These are phyloP conservation scores for Fraxinus anomala DNA, from an alignment of 257 asterid species.

Conservation along the genomic window DNA sequence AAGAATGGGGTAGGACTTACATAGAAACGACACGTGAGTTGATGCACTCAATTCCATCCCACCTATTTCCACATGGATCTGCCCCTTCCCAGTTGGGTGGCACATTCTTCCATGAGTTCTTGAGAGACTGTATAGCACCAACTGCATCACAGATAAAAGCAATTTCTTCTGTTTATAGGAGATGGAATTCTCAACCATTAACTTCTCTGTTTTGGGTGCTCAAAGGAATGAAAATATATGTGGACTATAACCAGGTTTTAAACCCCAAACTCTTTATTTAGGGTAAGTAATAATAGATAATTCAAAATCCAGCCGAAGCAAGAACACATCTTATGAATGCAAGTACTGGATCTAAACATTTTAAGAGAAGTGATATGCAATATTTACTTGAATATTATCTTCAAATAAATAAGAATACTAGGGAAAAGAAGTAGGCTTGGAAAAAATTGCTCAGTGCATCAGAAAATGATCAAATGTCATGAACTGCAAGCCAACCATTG, in stretches of 20 bases:
- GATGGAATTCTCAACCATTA: not conserved
- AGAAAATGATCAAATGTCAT: not conserved
- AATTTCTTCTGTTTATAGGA: constrained; percentile 2
- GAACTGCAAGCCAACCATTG: not conserved
- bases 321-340: not conserved
- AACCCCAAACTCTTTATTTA: not conserved
- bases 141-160: constrained; percentile 37
- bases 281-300: not conserved
- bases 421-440: no score
- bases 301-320: not conserved
- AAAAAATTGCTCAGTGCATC: not conserved
- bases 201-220: not conserved
- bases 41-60: constrained; percentile 55
- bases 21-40: constrained; percentile 40
- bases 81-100: constrained; percentile 56
- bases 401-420: not conserved
- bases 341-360: constrained; percentile 1
- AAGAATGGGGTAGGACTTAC: constrained; percentile 30
- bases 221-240: not conserved
- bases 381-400: not conserved
- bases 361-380: not conserved
- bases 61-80: constrained; percentile 53
- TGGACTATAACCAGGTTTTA: not conserved
- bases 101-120: constrained; percentile 38
- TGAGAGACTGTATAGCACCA: constrained; percentile 37